These are phyloP conservation scores for Pycnococcus provasolii DNA, from an alignment of 139 green algal genomes.

Conservation along the genomic window DNA sequence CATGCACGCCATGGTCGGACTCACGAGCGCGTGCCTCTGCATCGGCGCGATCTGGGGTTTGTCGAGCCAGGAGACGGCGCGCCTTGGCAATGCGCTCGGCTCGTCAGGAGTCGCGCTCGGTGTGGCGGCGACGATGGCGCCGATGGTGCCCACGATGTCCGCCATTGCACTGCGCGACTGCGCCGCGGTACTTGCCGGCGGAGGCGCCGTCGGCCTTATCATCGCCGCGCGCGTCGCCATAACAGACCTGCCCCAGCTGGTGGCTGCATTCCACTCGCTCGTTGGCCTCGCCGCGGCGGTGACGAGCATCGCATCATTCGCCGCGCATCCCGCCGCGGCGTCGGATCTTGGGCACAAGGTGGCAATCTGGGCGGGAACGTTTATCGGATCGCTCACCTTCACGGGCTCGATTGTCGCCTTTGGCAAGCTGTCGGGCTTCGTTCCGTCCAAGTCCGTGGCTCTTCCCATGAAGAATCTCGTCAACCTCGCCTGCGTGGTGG, in stretches of 20 bases:
- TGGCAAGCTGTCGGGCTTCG: conserved; percentile 73
- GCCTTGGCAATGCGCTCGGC: conserved; percentile 66
- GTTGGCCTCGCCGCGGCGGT: conserved; percentile 30
- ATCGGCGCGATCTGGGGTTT: conserved; percentile 76
- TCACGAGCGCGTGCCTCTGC: conserved; percentile 55
- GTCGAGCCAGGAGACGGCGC: conserved; percentile 57
- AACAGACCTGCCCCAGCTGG: conserved; percentile 50
- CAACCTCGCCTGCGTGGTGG: conserved; percentile 45
- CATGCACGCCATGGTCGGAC: not conserved
- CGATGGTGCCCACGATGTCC: conserved; percentile 25
- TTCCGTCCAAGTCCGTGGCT: conserved; percentile 47
- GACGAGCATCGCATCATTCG: conserved; percentile 52
- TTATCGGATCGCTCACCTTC: conserved; percentile 76
- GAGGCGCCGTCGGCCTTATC: conserved; percentile 38
- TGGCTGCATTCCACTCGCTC: conserved; percentile 84
- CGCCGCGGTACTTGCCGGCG: conserved; percentile 27
- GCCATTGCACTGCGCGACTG: conserved; percentile 5
- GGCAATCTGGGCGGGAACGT: conserved; percentile 58
- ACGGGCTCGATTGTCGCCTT: conserved; percentile 74
- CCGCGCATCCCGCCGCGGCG: conserved; percentile 30
- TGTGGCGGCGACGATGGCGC: conserved; percentile 36
- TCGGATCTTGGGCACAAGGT: conserved; percentile 52
- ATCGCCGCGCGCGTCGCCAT: conserved; percentile 38
- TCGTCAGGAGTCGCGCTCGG: conserved; percentile 60
- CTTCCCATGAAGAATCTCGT: conserved; percentile 68